Conservation (phyloP, 805 yeast genomes). For the Jamesozyma lodderae region DNA sequence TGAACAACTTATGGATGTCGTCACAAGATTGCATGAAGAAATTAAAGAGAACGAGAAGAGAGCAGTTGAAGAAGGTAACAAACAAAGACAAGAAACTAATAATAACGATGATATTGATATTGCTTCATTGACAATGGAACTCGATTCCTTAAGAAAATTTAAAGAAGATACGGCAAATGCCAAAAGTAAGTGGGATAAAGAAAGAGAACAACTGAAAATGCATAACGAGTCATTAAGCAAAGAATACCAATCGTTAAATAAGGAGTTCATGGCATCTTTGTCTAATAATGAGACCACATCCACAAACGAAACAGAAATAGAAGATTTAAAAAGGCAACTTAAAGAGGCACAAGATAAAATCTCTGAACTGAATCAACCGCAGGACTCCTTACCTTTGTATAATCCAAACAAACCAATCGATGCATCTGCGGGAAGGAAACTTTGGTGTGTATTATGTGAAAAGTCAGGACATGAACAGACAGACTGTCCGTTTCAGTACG, state of each 20-base stretch:
- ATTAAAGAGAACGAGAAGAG: constrained; percentile 25
- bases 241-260: constrained; percentile 20
- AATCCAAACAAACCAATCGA: constrained; percentile 26
- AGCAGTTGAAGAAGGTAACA: constrained; percentile 2
- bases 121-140: constrained; percentile 7
- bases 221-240: constrained; percentile 22
- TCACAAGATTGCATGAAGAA: constrained; percentile 27
- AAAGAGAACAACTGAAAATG: constrained; percentile 22
- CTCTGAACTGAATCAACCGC: not conserved
- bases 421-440: constrained; percentile 62
- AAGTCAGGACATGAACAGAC: constrained; percentile 78
- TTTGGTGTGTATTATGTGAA: constrained; percentile 94
- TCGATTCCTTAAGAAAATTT: constrained; percentile 9
- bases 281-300: not conserved
- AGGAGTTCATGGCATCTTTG: constrained; percentile 20
- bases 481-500: constrained; percentile 57
- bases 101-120: not conserved
- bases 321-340: constrained; percentile 27
- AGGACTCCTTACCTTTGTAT: constrained; percentile 26
- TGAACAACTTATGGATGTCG: constrained; percentile 26
- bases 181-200: constrained; percentile 21
- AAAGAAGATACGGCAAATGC: constrained; percentile 11
- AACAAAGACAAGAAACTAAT: not conserved
- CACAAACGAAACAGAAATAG: constrained; percentile 1
- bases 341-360: constrained; percentile 17